phyloP scores from a whole-genome alignment of 1,284 basidiomycete genomes.

The Apiotrichum gracile region DNA sequence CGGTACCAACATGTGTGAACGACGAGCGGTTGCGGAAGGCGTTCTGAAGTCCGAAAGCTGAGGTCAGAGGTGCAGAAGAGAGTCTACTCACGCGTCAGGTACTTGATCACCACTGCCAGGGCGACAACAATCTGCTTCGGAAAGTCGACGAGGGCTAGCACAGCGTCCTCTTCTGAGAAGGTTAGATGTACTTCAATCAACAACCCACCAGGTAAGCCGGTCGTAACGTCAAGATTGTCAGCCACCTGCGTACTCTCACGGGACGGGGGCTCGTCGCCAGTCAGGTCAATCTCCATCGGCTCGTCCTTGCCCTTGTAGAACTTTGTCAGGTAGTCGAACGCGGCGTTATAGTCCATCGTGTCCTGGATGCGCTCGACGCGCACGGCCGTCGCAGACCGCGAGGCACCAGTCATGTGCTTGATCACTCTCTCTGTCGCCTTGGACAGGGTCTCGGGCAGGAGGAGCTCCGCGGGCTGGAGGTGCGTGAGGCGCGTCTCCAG shows the following conservation, averaged over 20 bases:
- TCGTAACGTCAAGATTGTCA: slow-evolving; percentile 17
- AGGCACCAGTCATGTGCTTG: slow-evolving; percentile 56
- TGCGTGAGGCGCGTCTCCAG: slow-evolving; percentile 77
- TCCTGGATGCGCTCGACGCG: slow-evolving; percentile 62
- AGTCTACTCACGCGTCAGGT: slow-evolving; percentile 55
- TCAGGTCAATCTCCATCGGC: slow-evolving; percentile 31
- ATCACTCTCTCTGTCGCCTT: slow-evolving; percentile 72
- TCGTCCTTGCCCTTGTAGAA: slow-evolving; percentile 56
- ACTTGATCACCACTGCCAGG: slow-evolving; percentile 67
- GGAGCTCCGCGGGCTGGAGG: slow-evolving; percentile 72
- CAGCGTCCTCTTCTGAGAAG: slow-evolving; percentile 29
- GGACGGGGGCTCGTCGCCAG: slow-evolving; percentile 20
- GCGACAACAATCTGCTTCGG: slow-evolving; percentile 60
- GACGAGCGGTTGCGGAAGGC: slow-evolving; percentile 67
- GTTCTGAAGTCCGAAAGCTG: slow-evolving; percentile 66
- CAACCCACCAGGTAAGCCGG: slow-evolving; percentile 25
- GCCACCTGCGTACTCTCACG: too few species aligned
- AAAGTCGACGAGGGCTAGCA: slow-evolving; percentile 58
- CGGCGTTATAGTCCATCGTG: slow-evolving; percentile 60
- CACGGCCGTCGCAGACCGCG: slow-evolving; percentile 27
- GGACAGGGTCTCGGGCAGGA: slow-evolving; percentile 63
- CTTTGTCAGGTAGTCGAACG: slow-evolving; percentile 63
- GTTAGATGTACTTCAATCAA: background rate
- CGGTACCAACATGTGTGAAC: slow-evolving; percentile 54
- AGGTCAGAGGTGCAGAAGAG: background rate